Base-by-base conservation (phyloP, 495 filamentous ascomycete species). In the Aspergillus leporis region DNA sequence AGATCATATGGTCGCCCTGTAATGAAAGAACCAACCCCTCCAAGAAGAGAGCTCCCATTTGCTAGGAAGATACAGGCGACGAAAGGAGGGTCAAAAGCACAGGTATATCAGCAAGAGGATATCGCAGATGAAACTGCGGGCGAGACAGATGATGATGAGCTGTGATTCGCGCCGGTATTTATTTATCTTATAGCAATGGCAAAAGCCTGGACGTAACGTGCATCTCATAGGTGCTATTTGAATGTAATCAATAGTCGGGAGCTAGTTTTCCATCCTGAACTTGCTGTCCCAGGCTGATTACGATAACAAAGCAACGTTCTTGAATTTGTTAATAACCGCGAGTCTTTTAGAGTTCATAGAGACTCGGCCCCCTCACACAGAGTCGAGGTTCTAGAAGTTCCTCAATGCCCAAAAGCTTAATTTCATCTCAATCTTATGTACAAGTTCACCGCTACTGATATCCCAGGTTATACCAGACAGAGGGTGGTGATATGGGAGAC, bases 131-230 rank as follows among this genome's bases (percentile, higher is more conserved):
- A 71, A 36, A 76, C 68, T 14, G 73, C 67, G 45, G 80, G 78
- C 30, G 81, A 80, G 56, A 77, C 72, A 3, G 81, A 84, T 64
- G 81, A 84, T 61, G 81, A 84, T 61, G 80, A 83, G 58, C 63
- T 83, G 59, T 82, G 61, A 71, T 16, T 25, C 5, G 54, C 43
- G 18, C 19, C 10, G 3, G 43, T 12, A 53, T 46, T 52, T 13
- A 53, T 38, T 25, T 41, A n/a, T 8, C 4, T 32, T 10, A 36
- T 36, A 36, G n/a, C 32, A 10, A 36, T 36, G 32, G 32, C n/a
- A 28, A 28, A 28, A 3, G 8, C 8, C 4, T 41, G 38, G 2
- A 6, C 3, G 13, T 6, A 41, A 1, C 12, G 38, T 41, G 2
- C 6, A 41, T n/a, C 2, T 6, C 14, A n/a, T 18, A 16, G 32